These are phyloP conservation scores for Nevesoporus exiguus DNA, from an alignment of 768 basidiomycete genomes.

Conservation along the genomic window DNA sequence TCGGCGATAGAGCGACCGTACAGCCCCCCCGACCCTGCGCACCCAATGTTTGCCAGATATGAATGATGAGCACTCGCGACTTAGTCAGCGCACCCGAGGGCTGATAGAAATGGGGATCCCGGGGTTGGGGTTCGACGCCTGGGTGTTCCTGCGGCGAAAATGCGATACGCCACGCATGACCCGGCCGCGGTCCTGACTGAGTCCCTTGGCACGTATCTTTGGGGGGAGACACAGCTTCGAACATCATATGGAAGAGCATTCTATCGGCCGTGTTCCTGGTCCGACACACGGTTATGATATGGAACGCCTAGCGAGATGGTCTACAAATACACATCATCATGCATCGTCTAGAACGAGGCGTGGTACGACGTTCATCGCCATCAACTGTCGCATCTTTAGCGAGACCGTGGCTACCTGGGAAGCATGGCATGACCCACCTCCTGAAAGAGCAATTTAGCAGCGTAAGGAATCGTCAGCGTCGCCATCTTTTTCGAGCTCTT, in stretches of 20 bases:
- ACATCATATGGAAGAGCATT: neutral
- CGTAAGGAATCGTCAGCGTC: conserved; percentile 93
- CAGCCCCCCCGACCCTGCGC: neutral
- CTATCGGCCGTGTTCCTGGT: neutral
- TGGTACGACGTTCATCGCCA: conserved; percentile 97
- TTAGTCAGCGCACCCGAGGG: neutral
- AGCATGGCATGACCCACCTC: conserved; percentile 50
- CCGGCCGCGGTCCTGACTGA: conserved; percentile 7
- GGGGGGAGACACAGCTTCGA: conserved; percentile 5
- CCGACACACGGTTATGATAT: conserved; percentile 7
- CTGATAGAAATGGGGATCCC: neutral
- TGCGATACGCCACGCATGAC: conserved; percentile 10
- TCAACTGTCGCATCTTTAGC: conserved; percentile 49
- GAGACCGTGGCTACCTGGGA: neutral
- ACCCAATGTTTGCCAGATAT: neutral
- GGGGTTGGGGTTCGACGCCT: neutral
- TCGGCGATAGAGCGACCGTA: conserved; percentile 1
- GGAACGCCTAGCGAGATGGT: neutral
- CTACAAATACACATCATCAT: conserved; percentile 22
- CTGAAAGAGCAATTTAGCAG: conserved; percentile 89
- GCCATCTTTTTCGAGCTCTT: conserved; percentile 97
- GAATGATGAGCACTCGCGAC: neutral
- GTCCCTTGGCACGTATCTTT: conserved; percentile 1
- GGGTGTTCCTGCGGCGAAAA: conserved; percentile 4
- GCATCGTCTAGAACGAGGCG: conserved; percentile 85